phyloP scores from a whole-genome alignment of 352 stramenopile genomes.

The Phytophthora citricola region DNA sequence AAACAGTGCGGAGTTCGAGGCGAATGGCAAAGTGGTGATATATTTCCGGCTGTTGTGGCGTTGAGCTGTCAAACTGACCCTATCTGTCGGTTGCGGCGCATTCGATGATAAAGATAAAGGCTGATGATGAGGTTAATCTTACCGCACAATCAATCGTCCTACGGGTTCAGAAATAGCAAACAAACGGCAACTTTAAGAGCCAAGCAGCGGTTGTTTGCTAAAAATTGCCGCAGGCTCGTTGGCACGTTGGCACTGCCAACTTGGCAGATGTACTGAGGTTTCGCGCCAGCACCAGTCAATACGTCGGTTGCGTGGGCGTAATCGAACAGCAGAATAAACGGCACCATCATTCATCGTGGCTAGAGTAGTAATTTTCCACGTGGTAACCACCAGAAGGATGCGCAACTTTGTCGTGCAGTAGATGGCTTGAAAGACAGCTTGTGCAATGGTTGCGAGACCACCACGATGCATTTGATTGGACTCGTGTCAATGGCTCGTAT shows the following conservation, averaged over 20 bases:
- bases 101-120: background rate
- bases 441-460: background rate
- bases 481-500: background rate
- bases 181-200: too few species aligned
- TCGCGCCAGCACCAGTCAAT: background rate
- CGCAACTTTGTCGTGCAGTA: slow-evolving; percentile 17
- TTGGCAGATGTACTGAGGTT: too few species aligned
- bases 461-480: background rate
- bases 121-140: slow-evolving; percentile 15
- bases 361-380: background rate
- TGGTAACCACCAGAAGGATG: background rate
- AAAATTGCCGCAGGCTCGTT: background rate
- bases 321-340: background rate
- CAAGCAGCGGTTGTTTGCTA: background rate
- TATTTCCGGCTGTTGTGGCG: slow-evolving; percentile 15
- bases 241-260: too few species aligned
- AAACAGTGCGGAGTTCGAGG: background rate
- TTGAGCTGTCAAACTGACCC: slow-evolving; percentile 1
- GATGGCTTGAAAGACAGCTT: slow-evolving; percentile 2
- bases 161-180: slow-evolving; percentile 17
- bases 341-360: slow-evolving; percentile 20
- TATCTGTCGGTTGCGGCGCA: slow-evolving; percentile 22
- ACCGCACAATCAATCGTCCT: slow-evolving; percentile 20
- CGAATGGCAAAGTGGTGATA: slow-evolving; percentile 26
- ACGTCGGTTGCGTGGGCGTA: slow-evolving; percentile 8